phyloP scores from a whole-genome alignment of 306 rosid species.

The Lathyrus sativus region DNA sequence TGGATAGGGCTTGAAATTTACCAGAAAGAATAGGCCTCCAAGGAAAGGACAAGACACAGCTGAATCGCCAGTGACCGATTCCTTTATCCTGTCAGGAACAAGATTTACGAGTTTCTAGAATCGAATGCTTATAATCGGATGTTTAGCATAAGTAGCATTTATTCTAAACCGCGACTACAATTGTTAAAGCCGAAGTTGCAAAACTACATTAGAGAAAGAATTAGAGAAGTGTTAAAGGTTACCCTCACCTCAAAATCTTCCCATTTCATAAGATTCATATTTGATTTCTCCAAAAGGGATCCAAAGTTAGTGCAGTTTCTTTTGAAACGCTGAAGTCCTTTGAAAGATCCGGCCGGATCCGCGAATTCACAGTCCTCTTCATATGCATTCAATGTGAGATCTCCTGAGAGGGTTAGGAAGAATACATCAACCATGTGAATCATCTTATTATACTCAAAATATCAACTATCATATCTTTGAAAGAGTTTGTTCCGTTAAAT shows the following conservation, averaged over 20 bases:
- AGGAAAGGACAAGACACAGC: constrained; percentile 79
- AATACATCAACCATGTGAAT: constrained; percentile 7
- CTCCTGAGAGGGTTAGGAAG: constrained; percentile 53
- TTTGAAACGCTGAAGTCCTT: constrained; percentile 88
- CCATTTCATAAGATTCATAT: constrained; percentile 93
- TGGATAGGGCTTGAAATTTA: constrained; percentile 35
- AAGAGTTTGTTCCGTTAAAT: too few relatives aligned
- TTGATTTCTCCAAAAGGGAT: constrained; percentile 73
- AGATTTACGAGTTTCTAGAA: background rate
- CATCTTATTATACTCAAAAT: constrained; percentile 14
- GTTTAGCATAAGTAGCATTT: background rate
- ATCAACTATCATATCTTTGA: background rate
- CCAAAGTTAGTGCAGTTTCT: constrained; percentile 96
- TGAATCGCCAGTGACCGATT: constrained; percentile 88
- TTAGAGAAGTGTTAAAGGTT: background rate
- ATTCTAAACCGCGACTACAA: background rate
- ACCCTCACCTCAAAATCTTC: constrained; percentile 76
- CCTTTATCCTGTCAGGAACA: constrained; percentile 68
- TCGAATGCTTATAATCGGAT: background rate
- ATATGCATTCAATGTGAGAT: constrained; percentile 82
- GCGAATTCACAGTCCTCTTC: constrained; percentile 94
- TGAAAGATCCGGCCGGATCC: constrained; percentile 93
- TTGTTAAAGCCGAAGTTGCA: background rate
- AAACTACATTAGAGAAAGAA: constrained; percentile 22
- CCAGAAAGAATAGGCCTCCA: constrained; percentile 99